Percentiles rank a stretch among this genome's conserved stretches.
Conservation (phyloP, 371 early-diverging fungal species). For the Mycotypha africana region DNA sequence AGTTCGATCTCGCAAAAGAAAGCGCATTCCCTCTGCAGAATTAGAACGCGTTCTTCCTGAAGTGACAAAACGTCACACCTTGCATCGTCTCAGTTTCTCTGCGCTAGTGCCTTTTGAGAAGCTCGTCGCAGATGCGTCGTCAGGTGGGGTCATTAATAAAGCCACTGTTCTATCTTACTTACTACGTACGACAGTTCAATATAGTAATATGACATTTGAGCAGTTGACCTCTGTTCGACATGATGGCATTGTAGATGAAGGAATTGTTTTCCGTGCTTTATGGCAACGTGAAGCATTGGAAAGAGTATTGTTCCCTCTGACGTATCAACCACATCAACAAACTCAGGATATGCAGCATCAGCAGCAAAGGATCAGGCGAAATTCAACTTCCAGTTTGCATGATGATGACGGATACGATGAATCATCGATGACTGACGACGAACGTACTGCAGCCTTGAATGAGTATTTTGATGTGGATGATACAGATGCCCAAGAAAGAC, state of each 20-base stretch:
- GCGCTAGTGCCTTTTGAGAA: constrained; percentile 38
- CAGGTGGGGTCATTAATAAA: constrained; percentile 43
- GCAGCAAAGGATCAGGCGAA: not conserved
- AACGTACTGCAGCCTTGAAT: constrained; percentile 27
- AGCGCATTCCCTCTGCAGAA: constrained; percentile 39
- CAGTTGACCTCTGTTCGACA: constrained; percentile 36
- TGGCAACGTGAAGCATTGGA: constrained; percentile 46
- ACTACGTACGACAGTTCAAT: constrained; percentile 33
- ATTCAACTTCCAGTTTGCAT: not conserved
- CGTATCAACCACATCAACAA: constrained; percentile 9
- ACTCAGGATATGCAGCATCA: not conserved
- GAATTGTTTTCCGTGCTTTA: constrained; percentile 41
- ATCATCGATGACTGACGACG: not conserved
- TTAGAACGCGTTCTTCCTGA: not conserved
- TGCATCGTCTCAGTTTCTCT: constrained; percentile 28
- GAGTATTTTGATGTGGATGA: constrained; percentile 44
- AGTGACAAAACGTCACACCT: not conserved
- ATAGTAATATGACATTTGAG: constrained; percentile 49
- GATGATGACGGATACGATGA: not conserved
- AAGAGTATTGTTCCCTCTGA: constrained; percentile 28
- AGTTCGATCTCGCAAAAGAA: constrained; percentile 29
- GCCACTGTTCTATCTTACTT: constrained; percentile 39
- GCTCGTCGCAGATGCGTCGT: constrained; percentile 31
- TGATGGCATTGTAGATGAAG: constrained; percentile 44
- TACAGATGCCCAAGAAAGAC: constrained; percentile 23